These are phyloP conservation scores for Croton laevigatus DNA, from an alignment of 441 rosid species.

Conservation along the genomic window DNA sequence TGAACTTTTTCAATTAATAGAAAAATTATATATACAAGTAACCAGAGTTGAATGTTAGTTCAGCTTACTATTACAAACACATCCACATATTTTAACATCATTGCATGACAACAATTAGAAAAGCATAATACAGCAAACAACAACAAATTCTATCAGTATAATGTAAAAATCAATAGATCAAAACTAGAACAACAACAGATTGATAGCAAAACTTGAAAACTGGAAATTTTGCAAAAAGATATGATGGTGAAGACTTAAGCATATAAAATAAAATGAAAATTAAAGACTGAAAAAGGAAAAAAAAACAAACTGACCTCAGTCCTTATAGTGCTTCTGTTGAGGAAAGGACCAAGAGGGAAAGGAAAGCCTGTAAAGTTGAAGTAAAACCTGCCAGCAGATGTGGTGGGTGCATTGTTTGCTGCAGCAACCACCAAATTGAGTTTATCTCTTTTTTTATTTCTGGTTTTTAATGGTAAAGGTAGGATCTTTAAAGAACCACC, in stretches of 20 bases:
- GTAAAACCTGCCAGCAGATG: constrained; percentile 58
- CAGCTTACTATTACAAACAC: background rate
- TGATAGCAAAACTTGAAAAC: constrained; percentile 2
- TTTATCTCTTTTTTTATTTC: constrained; percentile 32
- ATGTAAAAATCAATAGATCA: background rate
- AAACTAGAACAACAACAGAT: background rate
- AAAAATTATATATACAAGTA: background rate
- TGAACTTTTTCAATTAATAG: background rate
- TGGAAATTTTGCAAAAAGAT: background rate
- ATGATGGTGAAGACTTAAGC: background rate
- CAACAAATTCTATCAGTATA: background rate
- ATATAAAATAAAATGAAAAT: background rate
- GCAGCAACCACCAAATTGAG: constrained; percentile 49
- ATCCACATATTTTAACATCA: background rate
- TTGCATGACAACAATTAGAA: background rate
- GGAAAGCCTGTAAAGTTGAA: constrained; percentile 90
- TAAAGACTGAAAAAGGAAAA: background rate
- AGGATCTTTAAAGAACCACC: constrained; percentile 44
- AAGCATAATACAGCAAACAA: background rate
- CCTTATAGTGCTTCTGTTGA: constrained; percentile 78
- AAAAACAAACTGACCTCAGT: constrained; percentile 59
- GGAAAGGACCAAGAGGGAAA: constrained; percentile 97
- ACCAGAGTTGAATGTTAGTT: background rate
- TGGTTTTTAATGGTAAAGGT: constrained; percentile 39
- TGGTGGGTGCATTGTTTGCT: constrained; percentile 33